Conservation (phyloP, 2,329 filamentous ascomycete genomes). For the Lasiodiplodia theobromae region DNA sequence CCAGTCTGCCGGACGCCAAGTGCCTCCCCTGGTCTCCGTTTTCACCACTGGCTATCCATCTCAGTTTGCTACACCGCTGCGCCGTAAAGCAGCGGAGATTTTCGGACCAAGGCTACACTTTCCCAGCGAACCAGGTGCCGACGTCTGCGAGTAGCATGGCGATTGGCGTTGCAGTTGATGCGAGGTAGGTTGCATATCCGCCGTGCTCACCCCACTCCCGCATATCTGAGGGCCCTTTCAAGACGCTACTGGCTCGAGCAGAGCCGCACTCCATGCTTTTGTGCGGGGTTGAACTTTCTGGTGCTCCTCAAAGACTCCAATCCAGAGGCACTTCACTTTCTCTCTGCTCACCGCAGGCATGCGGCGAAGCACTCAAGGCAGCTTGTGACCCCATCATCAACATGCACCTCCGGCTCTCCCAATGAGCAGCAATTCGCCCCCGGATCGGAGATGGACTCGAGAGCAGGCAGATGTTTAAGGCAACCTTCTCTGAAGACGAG, state of each 20-base stretch:
- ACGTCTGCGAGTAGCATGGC: too few species aligned
- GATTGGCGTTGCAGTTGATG: background rate
- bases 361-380: background rate
- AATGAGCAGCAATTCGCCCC: background rate
- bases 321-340: background rate
- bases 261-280: background rate
- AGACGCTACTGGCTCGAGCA: constrained; percentile 1
- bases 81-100: constrained; percentile 6
- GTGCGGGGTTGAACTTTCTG: background rate
- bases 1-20: background rate
- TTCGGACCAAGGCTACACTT: background rate
- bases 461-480: background rate
- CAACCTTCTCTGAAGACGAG: background rate
- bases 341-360: background rate
- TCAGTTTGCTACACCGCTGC: background rate
- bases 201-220: constrained; percentile 1
- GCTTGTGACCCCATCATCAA: background rate
- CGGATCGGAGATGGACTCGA: background rate
- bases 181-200: background rate
- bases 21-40: background rate
- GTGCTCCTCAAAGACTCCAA: background rate
- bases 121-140: background rate
- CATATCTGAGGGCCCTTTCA: background rate
- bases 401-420: background rate
- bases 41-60: background rate